Percentiles rank a stretch among this genome's conserved stretches.
These are phyloP conservation scores for Carex pumila DNA, from an alignment of 176 grass and related monocot genomes.

Conservation along the genomic window DNA sequence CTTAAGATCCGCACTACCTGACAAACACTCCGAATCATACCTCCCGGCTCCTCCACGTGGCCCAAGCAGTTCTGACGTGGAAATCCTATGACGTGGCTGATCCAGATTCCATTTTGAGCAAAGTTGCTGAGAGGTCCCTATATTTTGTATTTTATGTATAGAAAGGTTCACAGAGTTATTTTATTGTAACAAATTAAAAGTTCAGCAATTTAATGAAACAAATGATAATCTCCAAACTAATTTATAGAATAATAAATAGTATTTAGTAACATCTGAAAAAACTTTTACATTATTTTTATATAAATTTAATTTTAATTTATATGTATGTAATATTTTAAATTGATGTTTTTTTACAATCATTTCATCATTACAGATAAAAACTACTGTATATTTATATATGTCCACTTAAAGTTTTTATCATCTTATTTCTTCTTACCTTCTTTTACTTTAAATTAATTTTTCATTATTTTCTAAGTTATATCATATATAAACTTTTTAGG, in stretches of 20 bases:
- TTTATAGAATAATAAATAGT: not conserved
- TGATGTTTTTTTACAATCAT: not conserved
- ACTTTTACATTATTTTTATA: not conserved
- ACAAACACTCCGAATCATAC: constrained; percentile 37
- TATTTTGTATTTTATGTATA: not conserved
- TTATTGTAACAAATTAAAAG: not conserved
- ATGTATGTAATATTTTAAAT: not conserved
- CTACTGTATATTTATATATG: no score
- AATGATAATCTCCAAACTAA: not conserved
- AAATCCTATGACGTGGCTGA: constrained; percentile 12
- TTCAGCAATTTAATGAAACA: not conserved
- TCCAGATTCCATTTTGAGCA: not conserved
- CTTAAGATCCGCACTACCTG: constrained; percentile 19
- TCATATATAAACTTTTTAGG: not conserved
- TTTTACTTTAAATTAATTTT: not conserved
- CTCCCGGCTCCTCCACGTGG: not conserved
- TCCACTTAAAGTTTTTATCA: not conserved
- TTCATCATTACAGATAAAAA: no score
- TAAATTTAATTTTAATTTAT: not conserved
- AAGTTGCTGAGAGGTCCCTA: not conserved
- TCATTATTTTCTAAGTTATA: no score
- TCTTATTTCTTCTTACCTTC: no score
- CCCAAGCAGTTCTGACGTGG: constrained; percentile 33
- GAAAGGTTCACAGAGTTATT: not conserved
- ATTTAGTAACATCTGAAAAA: not conserved